Base-by-base conservation (phyloP, 2,329 filamentous ascomycete genomes). In the Pseudocercospora macadamiae region DNA sequence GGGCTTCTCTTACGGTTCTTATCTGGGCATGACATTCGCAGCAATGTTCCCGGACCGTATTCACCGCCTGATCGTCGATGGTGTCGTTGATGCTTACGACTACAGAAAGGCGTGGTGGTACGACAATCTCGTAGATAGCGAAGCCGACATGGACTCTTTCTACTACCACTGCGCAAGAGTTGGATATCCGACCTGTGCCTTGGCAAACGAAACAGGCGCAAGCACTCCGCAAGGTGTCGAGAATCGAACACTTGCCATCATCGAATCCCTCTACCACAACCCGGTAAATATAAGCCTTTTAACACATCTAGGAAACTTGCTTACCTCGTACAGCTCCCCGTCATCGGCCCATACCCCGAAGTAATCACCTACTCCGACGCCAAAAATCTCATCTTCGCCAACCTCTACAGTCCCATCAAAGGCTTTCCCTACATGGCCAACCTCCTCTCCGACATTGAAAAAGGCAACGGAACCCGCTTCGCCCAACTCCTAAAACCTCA, bases 1-100 rank as follows among this genome's bases (percentile, higher is more conserved):
- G 68, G 80, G 80, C 3, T 74, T 81, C 55, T 59, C 51, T 47
- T 83, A 83, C 52, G 81, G 81, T 1, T 78, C 80, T 0, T 73
- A 77, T 26, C 70, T 77, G 0, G 76, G 76, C 1, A 68, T 72
- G 51, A 76, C 75, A 0, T 79, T 76, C 51, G 75, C 76, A 14
- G 71, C 74, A 0, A 73, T 79, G 71, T 77, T 74, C 55, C 76
- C 75, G 5, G 68, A 73, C 16, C 61, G 73, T 1, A 69, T 78
- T 8, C 69, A 70, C 0, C 66, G 71, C n/a, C 63, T 77, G 36
- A 68, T 75, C 5, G 66, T 82, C 0, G 80, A 83, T 61, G 80
- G 79, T 3, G 77, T 82, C 3, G 76, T 79, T 2, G 76, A 79
- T 55, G 67, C 72, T 1, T 66, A 73, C 59, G 75, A 71, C 61